phyloP scores from a whole-genome alignment of 331 rosid species.

The Quercus tomentella region DNA sequence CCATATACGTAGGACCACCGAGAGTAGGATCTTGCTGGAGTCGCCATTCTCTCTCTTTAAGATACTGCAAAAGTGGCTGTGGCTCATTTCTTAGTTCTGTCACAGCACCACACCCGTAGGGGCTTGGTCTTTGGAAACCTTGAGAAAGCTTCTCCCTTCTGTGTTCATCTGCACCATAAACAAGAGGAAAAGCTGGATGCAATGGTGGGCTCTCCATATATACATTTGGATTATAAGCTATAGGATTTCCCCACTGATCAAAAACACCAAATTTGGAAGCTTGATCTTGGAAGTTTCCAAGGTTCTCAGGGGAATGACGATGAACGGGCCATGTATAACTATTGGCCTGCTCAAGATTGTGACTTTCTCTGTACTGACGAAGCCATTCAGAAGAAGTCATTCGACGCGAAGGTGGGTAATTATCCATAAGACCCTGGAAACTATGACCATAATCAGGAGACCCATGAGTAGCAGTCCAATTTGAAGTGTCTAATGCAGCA shows the following conservation, averaged over 20 bases:
- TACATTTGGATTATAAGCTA: conserved; percentile 35
- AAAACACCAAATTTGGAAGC: conserved; percentile 38
- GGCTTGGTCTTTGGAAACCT: conserved; percentile 58
- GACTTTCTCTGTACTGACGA: conserved; percentile 72
- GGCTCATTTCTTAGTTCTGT: conserved; percentile 64
- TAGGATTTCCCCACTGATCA: conserved; percentile 42
- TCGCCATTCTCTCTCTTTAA: conserved; percentile 73
- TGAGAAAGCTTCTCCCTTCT: conserved; percentile 30
- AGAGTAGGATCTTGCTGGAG: conserved; percentile 58
- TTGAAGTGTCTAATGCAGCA: conserved; percentile 37
- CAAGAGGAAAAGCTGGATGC: conserved; percentile 42
- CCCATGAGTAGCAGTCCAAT: conserved; percentile 46
- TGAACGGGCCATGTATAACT: conserved; percentile 38
- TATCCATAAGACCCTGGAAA: conserved; percentile 30
- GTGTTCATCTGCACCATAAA: conserved; percentile 39
- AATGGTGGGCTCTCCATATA: conserved; percentile 44
- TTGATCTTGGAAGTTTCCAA: conserved; percentile 31
- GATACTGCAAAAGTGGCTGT: conserved; percentile 59
- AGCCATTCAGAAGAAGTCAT: conserved; percentile 98
- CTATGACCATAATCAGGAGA: conserved; percentile 39
- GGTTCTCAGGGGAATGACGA: conserved; percentile 30
- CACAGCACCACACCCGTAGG: conserved; percentile 55
- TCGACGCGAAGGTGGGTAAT: conserved; percentile 47
- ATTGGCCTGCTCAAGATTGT: conserved; percentile 32
- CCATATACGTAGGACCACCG: conserved; percentile 60